Evolutionary conservation across 371 early-diverging fungal genomes (phyloP).

Genomic region (Chytridium lagenaria): DNA sequence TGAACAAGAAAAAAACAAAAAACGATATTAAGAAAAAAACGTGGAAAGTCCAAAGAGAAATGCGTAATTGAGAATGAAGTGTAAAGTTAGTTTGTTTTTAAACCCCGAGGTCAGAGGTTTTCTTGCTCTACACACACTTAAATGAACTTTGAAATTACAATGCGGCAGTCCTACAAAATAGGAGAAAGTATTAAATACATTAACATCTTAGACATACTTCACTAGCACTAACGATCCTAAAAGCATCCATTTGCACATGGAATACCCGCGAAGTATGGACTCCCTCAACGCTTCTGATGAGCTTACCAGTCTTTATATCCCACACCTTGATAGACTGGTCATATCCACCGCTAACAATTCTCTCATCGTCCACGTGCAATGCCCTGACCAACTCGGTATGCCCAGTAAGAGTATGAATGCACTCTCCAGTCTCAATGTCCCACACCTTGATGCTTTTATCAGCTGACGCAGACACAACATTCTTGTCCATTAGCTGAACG

Average conservation of each 20-base stretch:
- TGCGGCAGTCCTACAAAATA: no score
- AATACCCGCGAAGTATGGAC: conserved; percentile 79
- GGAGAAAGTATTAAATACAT: no score
- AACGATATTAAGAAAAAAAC: no score
- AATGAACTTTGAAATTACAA: no score
- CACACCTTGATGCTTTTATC: conserved; percentile 95
- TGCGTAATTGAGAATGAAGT: no score
- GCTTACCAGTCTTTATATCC: conserved; percentile 70
- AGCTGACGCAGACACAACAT: conserved; percentile 62
- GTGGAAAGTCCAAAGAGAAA: no score
- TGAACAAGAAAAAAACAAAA: no score
- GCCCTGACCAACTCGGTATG: conserved; percentile 93
- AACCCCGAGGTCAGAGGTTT: no score
- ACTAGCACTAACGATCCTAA: conserved; percentile 73
- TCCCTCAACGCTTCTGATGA: conserved; percentile 67
- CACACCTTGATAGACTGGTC: conserved; percentile 96
- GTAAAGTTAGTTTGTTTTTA: no score
- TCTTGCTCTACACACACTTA: no score
- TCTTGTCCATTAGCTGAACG: conserved; percentile 75
- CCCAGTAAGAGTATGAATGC: conserved; percentile 72
- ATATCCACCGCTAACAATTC: conserved; percentile 83
- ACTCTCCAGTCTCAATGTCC: conserved; percentile 85
- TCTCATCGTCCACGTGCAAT: conserved; percentile 72
- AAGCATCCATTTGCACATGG: conserved; percentile 81
- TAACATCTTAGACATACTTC: conserved; percentile 34